Evolutionary conservation across 768 basidiomycete genomes (phyloP).

Genomic region (Mycena capillaripes): DNA sequence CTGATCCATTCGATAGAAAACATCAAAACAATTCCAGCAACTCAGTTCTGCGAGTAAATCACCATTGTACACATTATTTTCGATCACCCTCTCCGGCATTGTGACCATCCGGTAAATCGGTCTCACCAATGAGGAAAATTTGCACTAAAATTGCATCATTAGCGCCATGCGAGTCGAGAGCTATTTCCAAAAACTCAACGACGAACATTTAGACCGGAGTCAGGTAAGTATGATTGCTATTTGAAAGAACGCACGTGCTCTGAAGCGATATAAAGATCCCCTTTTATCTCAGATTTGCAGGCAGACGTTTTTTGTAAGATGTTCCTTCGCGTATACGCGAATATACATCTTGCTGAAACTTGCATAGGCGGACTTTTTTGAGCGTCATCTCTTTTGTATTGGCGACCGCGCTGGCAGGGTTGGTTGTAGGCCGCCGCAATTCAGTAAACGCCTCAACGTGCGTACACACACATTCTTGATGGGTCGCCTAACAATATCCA

Average conservation of each 20-base stretch:
- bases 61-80: slow-evolving; percentile 28
- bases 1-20: slow-evolving; percentile 3
- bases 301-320: slow-evolving; percentile 20
- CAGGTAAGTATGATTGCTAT: slow-evolving; percentile 2
- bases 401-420: neutral
- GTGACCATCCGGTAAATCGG: slow-evolving; percentile 19
- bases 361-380: slow-evolving; percentile 17
- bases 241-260: neutral
- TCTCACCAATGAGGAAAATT: neutral
- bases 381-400: slow-evolving; percentile 8
- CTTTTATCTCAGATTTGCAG: slow-evolving; percentile 22
- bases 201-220: slow-evolving; percentile 17
- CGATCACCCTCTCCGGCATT: slow-evolving; percentile 24
- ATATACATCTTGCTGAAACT: neutral
- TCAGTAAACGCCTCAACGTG: slow-evolving; percentile 11
- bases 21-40: slow-evolving; percentile 28
- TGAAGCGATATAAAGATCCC: slow-evolving; percentile 1
- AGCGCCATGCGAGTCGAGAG: slow-evolving; percentile 14
- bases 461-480: neutral
- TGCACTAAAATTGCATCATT: neutral
- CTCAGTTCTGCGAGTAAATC: slow-evolving; percentile 25
- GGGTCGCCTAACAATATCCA: neutral
- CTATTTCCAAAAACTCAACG: slow-evolving; percentile 13
- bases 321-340: too few species aligned
- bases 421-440: slow-evolving; percentile 14